Evolutionary conservation across 75 land plant species (phyloP).

Genomic region (Pinus taeda): DNA sequence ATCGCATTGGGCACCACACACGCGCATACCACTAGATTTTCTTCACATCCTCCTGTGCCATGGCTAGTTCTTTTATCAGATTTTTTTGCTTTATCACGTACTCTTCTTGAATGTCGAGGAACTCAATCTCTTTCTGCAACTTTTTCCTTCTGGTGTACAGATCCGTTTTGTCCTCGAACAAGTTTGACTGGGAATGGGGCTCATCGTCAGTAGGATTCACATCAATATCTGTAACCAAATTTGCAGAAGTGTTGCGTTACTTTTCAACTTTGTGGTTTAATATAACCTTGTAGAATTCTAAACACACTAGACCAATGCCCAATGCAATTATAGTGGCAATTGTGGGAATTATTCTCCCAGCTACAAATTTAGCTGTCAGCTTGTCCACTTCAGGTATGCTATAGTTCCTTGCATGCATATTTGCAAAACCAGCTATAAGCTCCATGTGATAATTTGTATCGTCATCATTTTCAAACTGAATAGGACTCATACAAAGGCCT

Average conservation of each 20-base stretch:
- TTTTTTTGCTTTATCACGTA: slow-evolving; percentile 78
- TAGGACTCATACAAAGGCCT: slow-evolving; percentile 55
- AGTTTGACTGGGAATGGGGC: slow-evolving; percentile 13
- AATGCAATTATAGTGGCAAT: slow-evolving; percentile 93
- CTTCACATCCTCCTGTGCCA: slow-evolving; percentile 83
- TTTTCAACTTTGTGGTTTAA: slow-evolving; percentile 66
- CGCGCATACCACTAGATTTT: no score
- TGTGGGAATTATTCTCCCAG: slow-evolving; percentile 91
- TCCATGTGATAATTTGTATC: slow-evolving; percentile 91
- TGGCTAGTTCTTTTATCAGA: slow-evolving; percentile 60
- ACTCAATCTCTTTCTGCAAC: slow-evolving; percentile 63
- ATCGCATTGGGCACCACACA: no score
- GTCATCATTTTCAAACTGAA: slow-evolving; percentile 97
- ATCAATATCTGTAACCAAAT: no score
- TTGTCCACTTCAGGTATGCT: slow-evolving; percentile 95
- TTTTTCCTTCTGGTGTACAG: slow-evolving; percentile 62
- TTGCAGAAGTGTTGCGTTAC: slow-evolving; percentile 78
- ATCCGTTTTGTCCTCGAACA: slow-evolving; percentile 38
- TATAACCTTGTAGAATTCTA: slow-evolving; percentile 88
- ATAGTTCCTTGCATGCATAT: slow-evolving; percentile 95
- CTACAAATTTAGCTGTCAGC: slow-evolving; percentile 90
- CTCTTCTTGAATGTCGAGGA: slow-evolving; percentile 74
- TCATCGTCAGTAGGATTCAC: not conserved
- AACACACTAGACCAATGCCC: slow-evolving; percentile 92
- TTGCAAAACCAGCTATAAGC: slow-evolving; percentile 84